Conservation (phyloP, 768 basidiomycete genomes). For the Strobilomyces dryophilus region DNA sequence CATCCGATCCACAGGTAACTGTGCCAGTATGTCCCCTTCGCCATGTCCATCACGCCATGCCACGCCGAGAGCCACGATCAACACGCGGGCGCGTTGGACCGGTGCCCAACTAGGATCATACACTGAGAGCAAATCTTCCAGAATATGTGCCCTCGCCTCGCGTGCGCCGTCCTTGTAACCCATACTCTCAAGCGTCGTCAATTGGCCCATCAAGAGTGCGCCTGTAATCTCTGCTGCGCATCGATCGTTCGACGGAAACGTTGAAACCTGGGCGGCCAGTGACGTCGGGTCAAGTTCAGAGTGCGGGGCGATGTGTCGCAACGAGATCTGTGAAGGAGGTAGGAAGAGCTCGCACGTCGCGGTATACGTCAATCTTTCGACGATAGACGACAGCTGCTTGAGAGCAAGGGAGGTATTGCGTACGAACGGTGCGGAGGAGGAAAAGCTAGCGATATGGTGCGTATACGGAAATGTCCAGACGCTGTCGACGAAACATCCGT, state of each 20-base stretch:
- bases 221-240: slow-evolving; percentile 38
- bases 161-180: slow-evolving; percentile 56
- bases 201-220: slow-evolving; percentile 58
- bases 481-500: slow-evolving; percentile 49
- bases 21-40: slow-evolving; percentile 23
- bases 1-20: slow-evolving; percentile 32
- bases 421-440: slow-evolving; percentile 31
- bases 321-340: slow-evolving; percentile 44
- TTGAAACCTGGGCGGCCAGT: slow-evolving; percentile 3
- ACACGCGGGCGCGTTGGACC: slow-evolving; percentile 52
- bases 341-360: slow-evolving; percentile 65
- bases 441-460: slow-evolving; percentile 17
- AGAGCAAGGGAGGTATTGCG: slow-evolving; percentile 36
- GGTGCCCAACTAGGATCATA: slow-evolving; percentile 51
- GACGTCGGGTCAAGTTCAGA: background rate
- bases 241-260: slow-evolving; percentile 12
- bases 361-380: slow-evolving; percentile 66
- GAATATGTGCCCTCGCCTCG: slow-evolving; percentile 36
- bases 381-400: slow-evolving; percentile 53
- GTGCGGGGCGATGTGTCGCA: slow-evolving; percentile 24
- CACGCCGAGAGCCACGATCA: slow-evolving; percentile 53
- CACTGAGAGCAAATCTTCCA: slow-evolving; percentile 46
- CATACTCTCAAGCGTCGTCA: slow-evolving; percentile 49
- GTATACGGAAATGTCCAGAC: slow-evolving; percentile 53
- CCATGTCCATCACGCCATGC: slow-evolving; percentile 21